phyloP scores from a whole-genome alignment of 805 yeast genomes.

The Suhomyces sp. region DNA sequence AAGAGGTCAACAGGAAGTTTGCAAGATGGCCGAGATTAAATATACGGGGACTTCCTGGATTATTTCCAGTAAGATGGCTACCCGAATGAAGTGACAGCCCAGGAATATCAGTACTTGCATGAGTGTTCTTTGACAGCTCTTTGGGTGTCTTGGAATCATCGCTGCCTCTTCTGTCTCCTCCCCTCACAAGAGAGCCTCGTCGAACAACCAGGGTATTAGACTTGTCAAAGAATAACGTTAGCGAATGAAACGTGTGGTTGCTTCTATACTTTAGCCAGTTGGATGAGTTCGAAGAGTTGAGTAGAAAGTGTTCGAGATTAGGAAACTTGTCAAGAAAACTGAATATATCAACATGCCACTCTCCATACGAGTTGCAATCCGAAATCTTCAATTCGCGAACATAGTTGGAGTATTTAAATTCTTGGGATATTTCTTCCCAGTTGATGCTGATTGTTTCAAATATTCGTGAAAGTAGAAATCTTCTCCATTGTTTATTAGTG shows the following conservation, averaged over 20 bases:
- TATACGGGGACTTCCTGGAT: slow-evolving; percentile 21
- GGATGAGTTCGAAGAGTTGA: slow-evolving; percentile 37
- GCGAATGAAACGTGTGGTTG: slow-evolving; percentile 13
- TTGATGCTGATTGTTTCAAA: slow-evolving; percentile 21
- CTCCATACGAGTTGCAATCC: slow-evolving; percentile 33
- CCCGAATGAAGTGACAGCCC: not conserved
- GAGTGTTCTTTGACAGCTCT: not conserved
- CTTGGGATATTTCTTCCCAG: slow-evolving; percentile 24
- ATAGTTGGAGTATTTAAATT: slow-evolving; percentile 6
- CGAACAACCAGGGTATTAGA: slow-evolving; percentile 6
- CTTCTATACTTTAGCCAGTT: slow-evolving; percentile 40
- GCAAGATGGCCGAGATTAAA: slow-evolving; percentile 46
- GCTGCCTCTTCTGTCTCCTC: not conserved
- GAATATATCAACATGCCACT: slow-evolving; percentile 34
- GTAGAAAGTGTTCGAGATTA: slow-evolving; percentile 17
- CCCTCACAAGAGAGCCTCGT: slow-evolving; percentile 1
- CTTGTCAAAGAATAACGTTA: slow-evolving; percentile 30
- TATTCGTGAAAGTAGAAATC: slow-evolving; percentile 14
- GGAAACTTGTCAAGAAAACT: slow-evolving; percentile 20
- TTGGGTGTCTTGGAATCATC: not conserved
- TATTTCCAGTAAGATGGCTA: slow-evolving; percentile 1
- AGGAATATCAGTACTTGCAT: not conserved
- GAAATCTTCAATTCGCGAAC: slow-evolving; percentile 26
- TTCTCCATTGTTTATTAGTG: slow-evolving; percentile 15
- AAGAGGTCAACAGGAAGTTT: slow-evolving; percentile 31